Evolutionary conservation across 768 basidiomycete species (phyloP).

Genomic region (Galerina marginata): DNA sequence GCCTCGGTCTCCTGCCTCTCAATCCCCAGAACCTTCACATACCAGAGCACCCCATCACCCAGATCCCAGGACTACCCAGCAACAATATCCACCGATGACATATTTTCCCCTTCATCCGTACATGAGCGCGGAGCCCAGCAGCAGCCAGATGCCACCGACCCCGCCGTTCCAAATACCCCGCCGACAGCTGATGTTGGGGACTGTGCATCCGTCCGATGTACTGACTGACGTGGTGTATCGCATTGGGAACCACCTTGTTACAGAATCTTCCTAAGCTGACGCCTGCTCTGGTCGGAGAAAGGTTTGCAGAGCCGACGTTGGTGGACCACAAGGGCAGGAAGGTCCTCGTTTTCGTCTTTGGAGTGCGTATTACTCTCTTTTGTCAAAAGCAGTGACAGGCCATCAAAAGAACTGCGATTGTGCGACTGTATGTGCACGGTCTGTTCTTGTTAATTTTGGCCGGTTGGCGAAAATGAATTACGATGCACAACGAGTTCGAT

Average conservation of each 20-base stretch:
- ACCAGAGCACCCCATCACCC: slow-evolving; percentile 13
- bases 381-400: slow-evolving; percentile 7
- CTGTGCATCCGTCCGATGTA: slow-evolving; percentile 30
- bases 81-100: slow-evolving; percentile 29
- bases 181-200: slow-evolving; percentile 39
- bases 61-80: slow-evolving; percentile 7
- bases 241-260: slow-evolving; percentile 40
- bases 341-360: slow-evolving; percentile 66
- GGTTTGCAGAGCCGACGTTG: slow-evolving; percentile 59
- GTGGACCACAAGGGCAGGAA: slow-evolving; percentile 60
- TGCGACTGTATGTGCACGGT: slow-evolving; percentile 5
- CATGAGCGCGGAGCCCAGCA: slow-evolving; percentile 32
- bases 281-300: slow-evolving; percentile 62
- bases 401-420: slow-evolving; percentile 10
- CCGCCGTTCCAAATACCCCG: slow-evolving; percentile 43
- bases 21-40: slow-evolving; percentile 20
- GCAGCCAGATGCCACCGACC: slow-evolving; percentile 21
- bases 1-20: slow-evolving; percentile 18
- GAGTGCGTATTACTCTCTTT: slow-evolving; percentile 41
- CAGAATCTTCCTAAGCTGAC: slow-evolving; percentile 52
- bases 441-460: slow-evolving; percentile 4
- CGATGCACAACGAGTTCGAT: background rate
- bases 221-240: slow-evolving; percentile 37
- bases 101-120: slow-evolving; percentile 46
- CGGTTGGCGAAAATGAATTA: background rate